Evolutionary conservation across 768 basidiomycete species (phyloP).

Genomic region (Royoungia palumana): DNA sequence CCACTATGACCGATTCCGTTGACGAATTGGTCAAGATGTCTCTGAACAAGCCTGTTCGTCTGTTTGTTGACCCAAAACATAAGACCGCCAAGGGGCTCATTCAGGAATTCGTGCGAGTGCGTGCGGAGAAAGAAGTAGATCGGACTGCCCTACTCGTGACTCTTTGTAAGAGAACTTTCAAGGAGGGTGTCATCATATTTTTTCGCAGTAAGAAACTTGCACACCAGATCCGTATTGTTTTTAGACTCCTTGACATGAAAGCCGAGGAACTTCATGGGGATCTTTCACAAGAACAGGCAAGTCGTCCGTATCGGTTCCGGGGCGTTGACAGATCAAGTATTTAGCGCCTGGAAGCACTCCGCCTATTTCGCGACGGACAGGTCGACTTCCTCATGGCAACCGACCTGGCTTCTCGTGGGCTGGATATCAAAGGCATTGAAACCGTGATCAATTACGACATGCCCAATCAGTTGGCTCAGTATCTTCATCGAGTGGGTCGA

Average conservation of each 20-base stretch:
- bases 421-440: constrained; percentile 97
- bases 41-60: constrained; percentile 85
- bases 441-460: constrained; percentile 99
- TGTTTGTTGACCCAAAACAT: constrained; percentile 94
- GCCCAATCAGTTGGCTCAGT: constrained; percentile 89
- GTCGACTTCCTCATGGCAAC: constrained; percentile 97
- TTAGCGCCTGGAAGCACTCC: constrained; percentile 83
- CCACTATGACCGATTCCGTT: constrained; percentile 97
- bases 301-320: constrained; percentile 10
- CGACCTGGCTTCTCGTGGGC: constrained; percentile 89
- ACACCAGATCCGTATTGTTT: constrained; percentile 94
- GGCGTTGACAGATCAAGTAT: constrained; percentile 4
- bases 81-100: constrained; percentile 80
- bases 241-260: constrained; percentile 83
- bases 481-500: constrained; percentile 94
- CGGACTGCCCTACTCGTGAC: constrained; percentile 74
- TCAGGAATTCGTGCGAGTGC: constrained; percentile 94
- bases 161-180: constrained; percentile 87
- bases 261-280: constrained; percentile 95
- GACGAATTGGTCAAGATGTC: constrained; percentile 92
- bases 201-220: constrained; percentile 95
- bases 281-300: constrained; percentile 91
- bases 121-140: constrained; percentile 73
- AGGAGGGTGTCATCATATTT: constrained; percentile 83
- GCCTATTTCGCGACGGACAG: constrained; percentile 79